Evolutionary conservation across 2,329 filamentous ascomycete species (phyloP), one percentile per base, ranked within the genome.

Genomic region (Penicillium sp.): DNA sequence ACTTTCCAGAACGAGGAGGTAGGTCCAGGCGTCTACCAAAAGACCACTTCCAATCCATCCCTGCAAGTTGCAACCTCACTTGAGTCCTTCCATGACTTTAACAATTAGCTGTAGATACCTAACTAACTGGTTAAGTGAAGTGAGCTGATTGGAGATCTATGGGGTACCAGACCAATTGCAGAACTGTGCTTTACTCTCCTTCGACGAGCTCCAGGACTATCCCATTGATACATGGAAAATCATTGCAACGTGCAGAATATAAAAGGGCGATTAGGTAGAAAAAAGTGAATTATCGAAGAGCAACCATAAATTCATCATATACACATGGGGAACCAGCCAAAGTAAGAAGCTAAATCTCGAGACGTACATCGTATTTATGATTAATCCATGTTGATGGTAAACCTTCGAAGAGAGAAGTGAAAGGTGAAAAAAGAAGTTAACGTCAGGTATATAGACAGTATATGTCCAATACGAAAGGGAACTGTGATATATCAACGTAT

Each of bases 341-440:
- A 22, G n/a, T 4, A 13, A 27, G 19, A n/a, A 3, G 3, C n/a
- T n/a, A 2, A 37, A 30, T 31, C 25, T 10, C 40, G 8, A 37
- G n/a, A 46, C 47, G 16, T 49, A 40, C 33, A 46, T 49, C 47
- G 47, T 27, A 46, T 49, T 49, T 46, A 49, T 34, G 34, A 46
- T 46, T 46, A 49, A 35, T 34, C 13, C 22, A 18, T 19, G 14
- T 9, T 33, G 30, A 38, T 40, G 14, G 22, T 13, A 35, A 45
- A 45, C 29, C 25, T 34, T 44, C 14, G 41, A 46, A 49, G n/a
- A 46, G 13, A 46, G 30, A 46, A 46, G 13, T 11, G 33, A 18
- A 35, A n/a, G n/a, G 12, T 10, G 12, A 10, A 14, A n/a, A 44
- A 44, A 29, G 19, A 22, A 22, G 19, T 22, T 22, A 28, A 35